Percentiles rank a stretch among this genome's conserved stretches.
Evolutionary conservation across 345 rosid genomes (phyloP).

Genomic region (Luvunga scandens): DNA sequence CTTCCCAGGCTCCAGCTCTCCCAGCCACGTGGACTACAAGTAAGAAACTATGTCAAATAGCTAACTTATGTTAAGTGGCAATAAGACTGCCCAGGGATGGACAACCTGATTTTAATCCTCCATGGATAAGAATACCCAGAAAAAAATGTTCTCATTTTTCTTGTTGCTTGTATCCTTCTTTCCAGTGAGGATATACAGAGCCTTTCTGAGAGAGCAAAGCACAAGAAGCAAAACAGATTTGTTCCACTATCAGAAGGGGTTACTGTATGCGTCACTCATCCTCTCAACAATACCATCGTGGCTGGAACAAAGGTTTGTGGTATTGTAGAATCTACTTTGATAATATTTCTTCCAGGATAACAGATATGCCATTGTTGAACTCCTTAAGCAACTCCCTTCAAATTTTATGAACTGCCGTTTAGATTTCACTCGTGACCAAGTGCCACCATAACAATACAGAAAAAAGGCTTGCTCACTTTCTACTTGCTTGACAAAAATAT

Average conservation of each 20-base stretch:
- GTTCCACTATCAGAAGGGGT: slow-evolving; percentile 70
- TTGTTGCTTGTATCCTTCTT: neutral
- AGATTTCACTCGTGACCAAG: neutral
- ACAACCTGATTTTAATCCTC: neutral
- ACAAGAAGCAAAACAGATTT: slow-evolving; percentile 55
- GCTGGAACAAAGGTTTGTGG: slow-evolving; percentile 82
- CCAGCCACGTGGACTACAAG: slow-evolving; percentile 83
- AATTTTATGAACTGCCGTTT: too few species aligned
- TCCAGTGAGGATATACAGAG: slow-evolving; percentile 44
- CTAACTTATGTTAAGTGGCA: neutral
- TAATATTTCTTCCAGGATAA: neutral
- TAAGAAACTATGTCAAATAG: slow-evolving; percentile 27
- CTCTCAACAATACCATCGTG: slow-evolving; percentile 61
- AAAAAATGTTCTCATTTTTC: too few species aligned
- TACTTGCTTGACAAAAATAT: neutral
- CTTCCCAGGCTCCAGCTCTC: slow-evolving; percentile 70
- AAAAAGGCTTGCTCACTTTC: neutral
- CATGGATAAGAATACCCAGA: neutral
- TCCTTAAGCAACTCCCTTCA: neutral
- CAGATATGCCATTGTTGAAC: neutral
- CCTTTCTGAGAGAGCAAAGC: slow-evolving; percentile 19
- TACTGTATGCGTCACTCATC: slow-evolving; percentile 74
- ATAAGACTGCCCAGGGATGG: neutral
- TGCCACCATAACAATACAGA: neutral
- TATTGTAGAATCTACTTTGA: slow-evolving; percentile 1